phyloP scores from a whole-genome alignment of 768 basidiomycete genomes.

The Hydnomerulius pinastri region DNA sequence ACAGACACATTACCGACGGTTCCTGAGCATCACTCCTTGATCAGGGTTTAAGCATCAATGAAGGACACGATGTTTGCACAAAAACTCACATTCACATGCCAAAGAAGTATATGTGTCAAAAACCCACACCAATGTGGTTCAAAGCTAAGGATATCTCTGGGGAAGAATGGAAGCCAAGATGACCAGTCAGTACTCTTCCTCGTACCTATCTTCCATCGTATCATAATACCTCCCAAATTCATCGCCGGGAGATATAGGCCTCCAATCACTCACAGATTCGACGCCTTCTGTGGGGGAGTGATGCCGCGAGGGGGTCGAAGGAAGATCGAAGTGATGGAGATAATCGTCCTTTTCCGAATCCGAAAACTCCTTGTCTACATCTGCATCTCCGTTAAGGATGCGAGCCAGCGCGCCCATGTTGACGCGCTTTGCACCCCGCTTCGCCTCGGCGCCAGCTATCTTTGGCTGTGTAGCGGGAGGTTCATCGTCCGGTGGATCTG shows the following conservation, averaged over 20 bases:
- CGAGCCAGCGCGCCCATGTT: constrained; percentile 58
- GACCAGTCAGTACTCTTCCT: constrained; percentile 26
- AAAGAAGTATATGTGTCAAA: not conserved
- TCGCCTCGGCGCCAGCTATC: constrained; percentile 16
- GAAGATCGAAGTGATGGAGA: constrained; percentile 13
- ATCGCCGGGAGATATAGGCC: constrained; percentile 38
- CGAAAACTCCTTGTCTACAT: constrained; percentile 28
- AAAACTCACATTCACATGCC: constrained; percentile 6
- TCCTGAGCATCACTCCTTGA: constrained; percentile 2
- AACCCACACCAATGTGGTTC: not conserved
- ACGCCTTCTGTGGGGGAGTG: constrained; percentile 22
- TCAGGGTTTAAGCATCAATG: not conserved
- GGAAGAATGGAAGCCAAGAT: not conserved
- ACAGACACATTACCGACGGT: not conserved
- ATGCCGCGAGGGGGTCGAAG: constrained; percentile 6
- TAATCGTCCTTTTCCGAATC: constrained; percentile 25
- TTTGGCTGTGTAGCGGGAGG: not conserved
- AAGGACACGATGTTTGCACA: not conserved
- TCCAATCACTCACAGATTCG: constrained; percentile 50
- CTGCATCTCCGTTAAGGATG: constrained; percentile 43
- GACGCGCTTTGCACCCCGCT: constrained; percentile 43
- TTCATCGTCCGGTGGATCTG: constrained; percentile 30
- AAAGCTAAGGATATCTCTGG: not conserved
- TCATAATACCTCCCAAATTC: constrained; percentile 17
- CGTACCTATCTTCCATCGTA: constrained; percentile 26